These are phyloP conservation scores for Echeveria elegans DNA, from an alignment of 164 flowering plant genomes.

Conservation along the genomic window DNA sequence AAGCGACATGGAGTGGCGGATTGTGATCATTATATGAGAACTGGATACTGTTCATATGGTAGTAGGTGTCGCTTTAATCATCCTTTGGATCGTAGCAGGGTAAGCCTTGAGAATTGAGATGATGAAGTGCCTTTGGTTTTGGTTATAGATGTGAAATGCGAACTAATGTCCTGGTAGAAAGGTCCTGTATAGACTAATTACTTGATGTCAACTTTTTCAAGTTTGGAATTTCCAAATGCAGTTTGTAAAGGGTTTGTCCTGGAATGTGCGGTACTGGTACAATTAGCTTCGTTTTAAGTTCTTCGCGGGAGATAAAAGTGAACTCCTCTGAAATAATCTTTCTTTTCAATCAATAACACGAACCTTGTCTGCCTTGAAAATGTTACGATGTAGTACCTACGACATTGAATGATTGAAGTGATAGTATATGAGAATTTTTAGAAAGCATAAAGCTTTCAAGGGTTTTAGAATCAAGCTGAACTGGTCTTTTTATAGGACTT, in stretches of 20 bases:
- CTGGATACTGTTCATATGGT: conserved; percentile 82
- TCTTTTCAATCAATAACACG: background rate
- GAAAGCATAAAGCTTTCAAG: background rate
- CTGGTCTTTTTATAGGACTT: background rate
- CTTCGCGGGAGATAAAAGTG: background rate
- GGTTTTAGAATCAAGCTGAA: background rate
- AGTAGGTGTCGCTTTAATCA: conserved; percentile 76
- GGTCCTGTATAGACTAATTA: background rate
- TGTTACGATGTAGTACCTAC: background rate
- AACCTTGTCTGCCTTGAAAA: background rate
- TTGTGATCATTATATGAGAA: conserved; percentile 71
- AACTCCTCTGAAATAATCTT: background rate
- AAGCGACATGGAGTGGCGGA: conserved; percentile 67
- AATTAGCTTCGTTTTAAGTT: background rate
- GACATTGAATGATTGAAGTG: too few relatives aligned
- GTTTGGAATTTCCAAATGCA: background rate
- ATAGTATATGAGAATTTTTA: background rate
- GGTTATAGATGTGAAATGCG: conserved; percentile 1
- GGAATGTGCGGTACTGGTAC: too few relatives aligned
- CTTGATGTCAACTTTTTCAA: background rate
- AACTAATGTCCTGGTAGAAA: background rate
- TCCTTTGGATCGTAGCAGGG: conserved; percentile 66
- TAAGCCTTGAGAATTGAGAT: conserved; percentile 22
- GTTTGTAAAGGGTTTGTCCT: background rate
- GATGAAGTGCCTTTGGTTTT: too few relatives aligned